Percentiles rank a stretch among this genome's conserved stretches.
phyloP scores from a whole-genome alignment of 2,329 filamentous ascomycete genomes.

The Stagonosporopsis tanaceti region DNA sequence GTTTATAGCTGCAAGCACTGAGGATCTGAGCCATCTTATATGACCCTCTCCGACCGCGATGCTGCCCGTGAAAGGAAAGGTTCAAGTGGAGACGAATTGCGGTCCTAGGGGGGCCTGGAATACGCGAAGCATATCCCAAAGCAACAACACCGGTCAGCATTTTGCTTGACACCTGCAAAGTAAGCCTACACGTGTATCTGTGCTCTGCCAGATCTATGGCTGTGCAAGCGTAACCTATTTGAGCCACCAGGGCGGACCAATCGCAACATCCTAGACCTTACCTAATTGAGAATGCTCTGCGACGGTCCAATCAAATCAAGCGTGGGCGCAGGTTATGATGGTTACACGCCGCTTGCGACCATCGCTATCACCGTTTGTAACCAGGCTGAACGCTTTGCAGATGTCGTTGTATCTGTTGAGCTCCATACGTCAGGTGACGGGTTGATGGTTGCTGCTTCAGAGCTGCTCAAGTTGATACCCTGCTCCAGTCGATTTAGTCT shows the following conservation, averaged over 20 bases:
- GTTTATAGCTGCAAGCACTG: no score
- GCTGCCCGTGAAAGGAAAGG: slow-evolving; percentile 8
- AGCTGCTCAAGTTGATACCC: neutral
- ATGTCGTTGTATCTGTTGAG: neutral
- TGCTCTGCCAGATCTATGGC: slow-evolving; percentile 3
- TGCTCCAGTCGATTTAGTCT: neutral
- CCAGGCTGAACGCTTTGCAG: neutral
- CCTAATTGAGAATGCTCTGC: slow-evolving; percentile 10
- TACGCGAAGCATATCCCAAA: neutral
- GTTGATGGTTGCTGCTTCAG: neutral
- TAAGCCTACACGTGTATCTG: neutral
- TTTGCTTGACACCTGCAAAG: neutral
- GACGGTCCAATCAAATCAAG: slow-evolving; percentile 14
- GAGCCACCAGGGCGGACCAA: slow-evolving; percentile 28
- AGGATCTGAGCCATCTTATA: neutral
- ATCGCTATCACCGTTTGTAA: neutral
- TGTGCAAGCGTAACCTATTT: slow-evolving; percentile 22
- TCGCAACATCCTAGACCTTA: slow-evolving; percentile 16
- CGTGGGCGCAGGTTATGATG: neutral
- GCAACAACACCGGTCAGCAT: neutral
- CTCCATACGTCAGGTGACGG: neutral
- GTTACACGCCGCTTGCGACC: neutral
- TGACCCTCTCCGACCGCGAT: neutral
- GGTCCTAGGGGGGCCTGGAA: neutral
- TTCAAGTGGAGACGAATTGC: neutral